phyloP scores from a whole-genome alignment of 73 alveolate species.

The Paramecium primaurelia region DNA sequence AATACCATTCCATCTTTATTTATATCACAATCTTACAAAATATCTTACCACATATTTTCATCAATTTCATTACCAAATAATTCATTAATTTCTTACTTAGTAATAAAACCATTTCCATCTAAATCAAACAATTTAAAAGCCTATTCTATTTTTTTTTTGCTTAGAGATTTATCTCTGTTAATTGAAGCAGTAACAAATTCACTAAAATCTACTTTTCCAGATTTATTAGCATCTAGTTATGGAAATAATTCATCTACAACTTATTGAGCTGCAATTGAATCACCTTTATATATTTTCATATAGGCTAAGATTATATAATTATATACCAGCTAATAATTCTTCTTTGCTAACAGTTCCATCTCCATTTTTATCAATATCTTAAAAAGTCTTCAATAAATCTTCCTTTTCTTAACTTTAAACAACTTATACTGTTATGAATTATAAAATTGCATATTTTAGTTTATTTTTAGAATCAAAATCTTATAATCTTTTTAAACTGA shows the following conservation, averaged over 20 bases:
- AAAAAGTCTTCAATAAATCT: background rate
- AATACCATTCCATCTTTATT: constrained; percentile 20
- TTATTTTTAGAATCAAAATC: constrained; percentile 36
- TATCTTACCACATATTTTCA: constrained; percentile 23
- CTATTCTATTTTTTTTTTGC: background rate
- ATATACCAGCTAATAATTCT: background rate
- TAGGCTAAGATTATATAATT: background rate
- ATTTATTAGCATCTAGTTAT: constrained; percentile 6
- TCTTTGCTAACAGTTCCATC: constrained; percentile 44
- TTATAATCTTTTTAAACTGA: background rate
- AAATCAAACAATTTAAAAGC: constrained; percentile 15
- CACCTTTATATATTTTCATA: background rate
- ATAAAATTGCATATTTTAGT: constrained; percentile 11
- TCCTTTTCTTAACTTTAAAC: background rate
- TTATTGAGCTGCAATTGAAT: background rate
- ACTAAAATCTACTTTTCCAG: constrained; percentile 44
- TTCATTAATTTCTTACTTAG: background rate
- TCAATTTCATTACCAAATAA: constrained; percentile 24
- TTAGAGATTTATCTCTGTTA: background rate
- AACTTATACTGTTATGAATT: background rate
- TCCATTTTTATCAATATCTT: constrained; percentile 17
- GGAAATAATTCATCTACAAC: constrained; percentile 14
- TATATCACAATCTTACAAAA: background rate
- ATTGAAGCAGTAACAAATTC: constrained; percentile 40
- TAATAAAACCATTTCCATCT: constrained; percentile 34